Evolutionary conservation across 805 yeast species (phyloP).

Genomic region (Helenozyma baotianmanensis): DNA sequence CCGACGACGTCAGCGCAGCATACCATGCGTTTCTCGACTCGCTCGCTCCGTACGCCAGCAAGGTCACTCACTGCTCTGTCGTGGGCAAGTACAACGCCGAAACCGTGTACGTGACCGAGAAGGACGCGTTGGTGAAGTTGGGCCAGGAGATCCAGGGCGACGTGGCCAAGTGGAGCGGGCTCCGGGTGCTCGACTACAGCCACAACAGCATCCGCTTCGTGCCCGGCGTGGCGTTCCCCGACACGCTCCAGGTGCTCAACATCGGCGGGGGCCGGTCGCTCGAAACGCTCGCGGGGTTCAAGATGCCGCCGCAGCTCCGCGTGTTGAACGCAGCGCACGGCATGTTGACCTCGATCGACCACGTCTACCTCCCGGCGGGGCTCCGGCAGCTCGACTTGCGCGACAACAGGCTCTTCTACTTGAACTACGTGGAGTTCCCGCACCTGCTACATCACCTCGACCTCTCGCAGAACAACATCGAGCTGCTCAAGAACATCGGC

Average conservation of each 20-base stretch:
- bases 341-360: conserved; percentile 31
- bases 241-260: conserved; percentile 32
- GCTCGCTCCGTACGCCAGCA: conserved; percentile 21
- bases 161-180: conserved; percentile 29
- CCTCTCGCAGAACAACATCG: conserved; percentile 37
- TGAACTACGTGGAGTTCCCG: conserved; percentile 38
- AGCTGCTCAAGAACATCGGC: conserved; percentile 31
- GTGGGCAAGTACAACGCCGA: conserved; percentile 32
- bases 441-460: conserved; percentile 25
- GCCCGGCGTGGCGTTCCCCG: conserved; percentile 39
- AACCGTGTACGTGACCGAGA: conserved; percentile 31
- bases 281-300: conserved; percentile 37
- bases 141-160: conserved; percentile 37
- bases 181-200: conserved; percentile 33
- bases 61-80: conserved; percentile 36
- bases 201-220: conserved; percentile 32
- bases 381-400: conserved; percentile 30
- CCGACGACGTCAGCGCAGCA: too few relatives aligned
- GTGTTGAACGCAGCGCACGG: conserved; percentile 31
- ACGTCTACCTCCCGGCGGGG: conserved; percentile 29
- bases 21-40: conserved; percentile 23
- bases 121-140: conserved; percentile 25
- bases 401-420: conserved; percentile 35
- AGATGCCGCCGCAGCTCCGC: conserved; percentile 30
- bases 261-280: conserved; percentile 37